Percentiles rank a stretch among this genome's conserved stretches.
These are phyloP conservation scores for Scheffersomyces ergatensis DNA, from an alignment of 805 yeast genomes.

Conservation along the genomic window DNA sequence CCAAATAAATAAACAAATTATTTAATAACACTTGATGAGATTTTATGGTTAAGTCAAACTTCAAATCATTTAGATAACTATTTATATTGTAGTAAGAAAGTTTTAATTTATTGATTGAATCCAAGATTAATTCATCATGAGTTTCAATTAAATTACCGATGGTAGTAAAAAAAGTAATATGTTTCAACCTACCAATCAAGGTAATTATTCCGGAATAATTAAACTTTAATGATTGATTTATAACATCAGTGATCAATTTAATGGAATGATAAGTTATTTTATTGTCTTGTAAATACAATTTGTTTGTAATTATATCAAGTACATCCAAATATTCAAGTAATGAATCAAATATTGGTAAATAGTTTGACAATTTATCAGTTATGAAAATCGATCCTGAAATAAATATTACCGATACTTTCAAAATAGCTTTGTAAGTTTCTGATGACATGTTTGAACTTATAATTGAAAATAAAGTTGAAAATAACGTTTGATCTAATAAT, in stretches of 20 bases:
- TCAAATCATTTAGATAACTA: slow-evolving; percentile 29
- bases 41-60: slow-evolving; percentile 35
- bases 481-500: slow-evolving; percentile 39
- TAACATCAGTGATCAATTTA: slow-evolving; percentile 44
- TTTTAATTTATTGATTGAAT: slow-evolving; percentile 29
- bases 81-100: slow-evolving; percentile 33
- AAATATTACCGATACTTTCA: slow-evolving; percentile 40
- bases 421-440: slow-evolving; percentile 44
- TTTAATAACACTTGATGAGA: slow-evolving; percentile 40
- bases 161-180: slow-evolving; percentile 44
- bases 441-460: slow-evolving; percentile 40
- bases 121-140: slow-evolving; percentile 29
- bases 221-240: slow-evolving; percentile 40
- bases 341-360: slow-evolving; percentile 34
- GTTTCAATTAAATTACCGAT: slow-evolving; percentile 40
- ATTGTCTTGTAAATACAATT: slow-evolving; percentile 41
- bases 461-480: slow-evolving; percentile 39
- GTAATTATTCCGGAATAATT: slow-evolving; percentile 43
- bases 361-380: slow-evolving; percentile 31
- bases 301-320: slow-evolving; percentile 41
- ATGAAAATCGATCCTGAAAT: slow-evolving; percentile 45
- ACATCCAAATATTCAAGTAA: slow-evolving; percentile 38
- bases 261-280: slow-evolving; percentile 43
- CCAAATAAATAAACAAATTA: slow-evolving; percentile 37
- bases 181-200: slow-evolving; percentile 45